Conservation (phyloP, 2,329 filamentous ascomycete species). For the Botryosphaeria dothidea region DNA sequence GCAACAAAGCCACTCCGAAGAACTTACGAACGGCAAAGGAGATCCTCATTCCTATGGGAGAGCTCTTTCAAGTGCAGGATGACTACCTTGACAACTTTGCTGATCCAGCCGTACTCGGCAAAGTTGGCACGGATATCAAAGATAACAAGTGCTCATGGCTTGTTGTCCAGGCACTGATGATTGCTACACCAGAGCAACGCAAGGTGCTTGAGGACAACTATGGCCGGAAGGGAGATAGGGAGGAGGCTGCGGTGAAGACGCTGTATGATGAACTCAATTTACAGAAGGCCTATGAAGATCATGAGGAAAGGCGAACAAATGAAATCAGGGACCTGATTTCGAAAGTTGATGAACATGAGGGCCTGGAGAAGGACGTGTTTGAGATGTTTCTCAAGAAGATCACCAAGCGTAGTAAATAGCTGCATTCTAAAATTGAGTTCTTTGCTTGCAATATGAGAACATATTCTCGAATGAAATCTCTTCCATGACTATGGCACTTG, state of each 20-base stretch:
- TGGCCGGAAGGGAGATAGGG: constrained; percentile 84
- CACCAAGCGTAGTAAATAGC: too few relatives aligned
- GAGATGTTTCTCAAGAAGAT: constrained; percentile 92
- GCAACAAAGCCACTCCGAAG: constrained; percentile 76
- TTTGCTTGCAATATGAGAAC: too few relatives aligned
- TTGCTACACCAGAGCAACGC: constrained; percentile 81
- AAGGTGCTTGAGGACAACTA: constrained; percentile 89
- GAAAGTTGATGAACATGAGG: constrained; percentile 78
- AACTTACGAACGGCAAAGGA: constrained; percentile 88
- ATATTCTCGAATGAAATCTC: too few relatives aligned
- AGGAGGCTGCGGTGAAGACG: constrained; percentile 88
- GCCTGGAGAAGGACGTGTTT: constrained; percentile 87
- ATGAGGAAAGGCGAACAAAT: constrained; percentile 81
- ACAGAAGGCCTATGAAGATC: constrained; percentile 79
- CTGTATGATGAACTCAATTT: constrained; percentile 85
- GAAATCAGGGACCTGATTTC: constrained; percentile 76
- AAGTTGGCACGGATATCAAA: constrained; percentile 99
- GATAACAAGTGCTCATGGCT: constrained; percentile 99
- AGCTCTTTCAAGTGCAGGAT: constrained; percentile 99
- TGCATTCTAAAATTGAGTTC: too few relatives aligned
- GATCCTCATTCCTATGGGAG: constrained; percentile 93
- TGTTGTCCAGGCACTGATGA: constrained; percentile 86
- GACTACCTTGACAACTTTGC: constrained; percentile 99
- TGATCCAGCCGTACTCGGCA: constrained; percentile 87
- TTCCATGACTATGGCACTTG: too few relatives aligned